Evolutionary conservation across 345 rosid species (phyloP), one percentile per base, ranked within the genome.

Genomic region (Camelina laxa): DNA sequence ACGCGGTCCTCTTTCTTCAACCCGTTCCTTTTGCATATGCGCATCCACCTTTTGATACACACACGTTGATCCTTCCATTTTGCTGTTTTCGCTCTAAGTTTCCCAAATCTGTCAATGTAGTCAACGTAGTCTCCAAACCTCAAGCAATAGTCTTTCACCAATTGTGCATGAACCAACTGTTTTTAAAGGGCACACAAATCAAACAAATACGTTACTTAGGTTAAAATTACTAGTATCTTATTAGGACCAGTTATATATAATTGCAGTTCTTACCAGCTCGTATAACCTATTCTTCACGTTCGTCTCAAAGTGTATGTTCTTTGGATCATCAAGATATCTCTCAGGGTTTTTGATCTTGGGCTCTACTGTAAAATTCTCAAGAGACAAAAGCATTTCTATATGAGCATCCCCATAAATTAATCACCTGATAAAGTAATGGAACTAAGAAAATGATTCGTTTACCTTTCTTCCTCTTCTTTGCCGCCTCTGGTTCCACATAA

Each of bases 91-190:
- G 30, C 65, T 11, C 1, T 3, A 0, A 75, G 31, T 9, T 6
- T 53, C 21, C 74, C 74, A 9, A 4, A 1, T 35, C 1, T 16
- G 50, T 69, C 70, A 1, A 69, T 61, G 74, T 68, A 75, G 38
- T 16, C 0, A 1, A 69, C 12, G 5, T 1, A 0, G 3, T 61
- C 12, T 15, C n/a, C 7, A 57, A 75, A 75, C 41, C 11, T 44
- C 5, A 75, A 45, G 2, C n/a, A 2, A 17, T 60, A 69, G 65
- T 75, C 75, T 44, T 33, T 76, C 44, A 76, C 75, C 22, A 62
- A 2, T 24, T 69, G 80, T 61, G 70, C 33, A 76, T 22, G 75
- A 76, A 76, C 65, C 42, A 69, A 17, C 80, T 75, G 56, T n/a
- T 60, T n/a, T 60, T 10, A 11, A 50, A 13, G 19, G 16, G 7